phyloP scores from a whole-genome alignment of 192 early-diverging fungal species.

The Linderina pennispora region DNA sequence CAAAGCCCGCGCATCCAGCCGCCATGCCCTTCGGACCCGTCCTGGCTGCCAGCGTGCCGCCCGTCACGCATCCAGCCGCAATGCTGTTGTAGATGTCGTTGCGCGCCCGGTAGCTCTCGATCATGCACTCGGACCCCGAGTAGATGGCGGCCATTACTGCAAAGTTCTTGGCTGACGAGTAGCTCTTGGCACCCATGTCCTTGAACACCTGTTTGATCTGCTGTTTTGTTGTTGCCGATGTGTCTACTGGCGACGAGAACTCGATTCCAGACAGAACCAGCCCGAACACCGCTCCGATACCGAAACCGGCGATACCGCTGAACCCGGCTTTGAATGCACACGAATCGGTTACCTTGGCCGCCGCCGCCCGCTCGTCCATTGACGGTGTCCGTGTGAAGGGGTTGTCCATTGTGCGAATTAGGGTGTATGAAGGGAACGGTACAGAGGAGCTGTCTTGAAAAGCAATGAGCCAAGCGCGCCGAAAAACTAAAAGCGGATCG shows the following conservation, averaged over 20 bases:
- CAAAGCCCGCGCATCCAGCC: conserved; percentile 87
- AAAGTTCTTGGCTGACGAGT: conserved; percentile 90
- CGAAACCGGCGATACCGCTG: conserved; percentile 75
- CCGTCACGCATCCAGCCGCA: conserved; percentile 88
- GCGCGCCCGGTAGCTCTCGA: conserved; percentile 93
- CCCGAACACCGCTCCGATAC: conserved; percentile 83
- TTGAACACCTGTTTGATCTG: conserved; percentile 79
- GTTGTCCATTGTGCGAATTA: conserved; percentile 20
- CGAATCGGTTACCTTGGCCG: conserved; percentile 51
- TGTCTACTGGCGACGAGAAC: conserved; percentile 68
- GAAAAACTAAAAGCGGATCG: no score
- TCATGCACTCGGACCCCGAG: conserved; percentile 89
- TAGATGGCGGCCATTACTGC: conserved; percentile 87
- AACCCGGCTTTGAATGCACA: conserved; percentile 68
- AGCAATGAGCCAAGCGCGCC: no score
- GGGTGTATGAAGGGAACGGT: no score
- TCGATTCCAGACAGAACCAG: conserved; percentile 90
- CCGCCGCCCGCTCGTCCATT: conserved; percentile 31
- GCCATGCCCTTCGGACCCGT: conserved; percentile 70
- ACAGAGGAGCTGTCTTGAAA: no score
- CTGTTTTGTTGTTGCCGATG: conserved; percentile 64
- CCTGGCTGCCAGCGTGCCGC: conserved; percentile 70
- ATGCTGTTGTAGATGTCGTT: conserved; percentile 92
- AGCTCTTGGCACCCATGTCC: conserved; percentile 81
- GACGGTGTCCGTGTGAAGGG: conserved; percentile 33